Evolutionary conservation across 345 rosid genomes (phyloP), one percentile per base, ranked within the genome.

Genomic region (Eucalyptus pauciflora): DNA sequence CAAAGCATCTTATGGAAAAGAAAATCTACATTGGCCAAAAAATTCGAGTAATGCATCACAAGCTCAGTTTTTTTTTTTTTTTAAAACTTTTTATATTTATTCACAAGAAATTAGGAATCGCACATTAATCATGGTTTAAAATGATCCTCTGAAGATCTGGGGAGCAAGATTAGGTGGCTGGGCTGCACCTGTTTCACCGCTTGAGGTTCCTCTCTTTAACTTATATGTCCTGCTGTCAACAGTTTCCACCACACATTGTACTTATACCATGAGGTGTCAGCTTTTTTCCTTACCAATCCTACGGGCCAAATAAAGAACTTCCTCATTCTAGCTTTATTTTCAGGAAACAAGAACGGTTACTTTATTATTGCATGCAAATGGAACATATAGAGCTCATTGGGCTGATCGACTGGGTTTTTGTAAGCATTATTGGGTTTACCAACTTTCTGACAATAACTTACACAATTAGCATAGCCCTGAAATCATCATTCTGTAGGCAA

Each of bases 301-400:
- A 41, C 8, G 1, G 85, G 48, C 83, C 46, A 76, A 37, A 76
- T 76, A 76, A 33, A 71, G 4, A 22, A 76, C n/a, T 79, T 87
- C 71, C 89, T 87, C 86, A 89, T 54, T 85, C 62, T 76, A 60
- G 49, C 85, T 88, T 91, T 56, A 86, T 45, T 93, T 92, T 89
- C 96, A 97, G 99, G 96, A 92, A 90, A 91, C 96, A 87, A 92
- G 91, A 80, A 89, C 94, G 15, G 94, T 93, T 87, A 92, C 90
- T 89, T 91, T 97, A 92, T 60, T 92, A 89, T 91, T 97, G 94
- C 97, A 96, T 91, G 93, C 94, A 64, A 97, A 97, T 94, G 99
- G 98, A 88, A 96, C 99, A 27, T 95, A 95, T 88, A 95, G 99
- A 95, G 96, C 98, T 93, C 98, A 94, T 62, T 97, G 99, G 99